Base-by-base conservation (phyloP, 345 rosid species). In the Syzygium jambos region DNA sequence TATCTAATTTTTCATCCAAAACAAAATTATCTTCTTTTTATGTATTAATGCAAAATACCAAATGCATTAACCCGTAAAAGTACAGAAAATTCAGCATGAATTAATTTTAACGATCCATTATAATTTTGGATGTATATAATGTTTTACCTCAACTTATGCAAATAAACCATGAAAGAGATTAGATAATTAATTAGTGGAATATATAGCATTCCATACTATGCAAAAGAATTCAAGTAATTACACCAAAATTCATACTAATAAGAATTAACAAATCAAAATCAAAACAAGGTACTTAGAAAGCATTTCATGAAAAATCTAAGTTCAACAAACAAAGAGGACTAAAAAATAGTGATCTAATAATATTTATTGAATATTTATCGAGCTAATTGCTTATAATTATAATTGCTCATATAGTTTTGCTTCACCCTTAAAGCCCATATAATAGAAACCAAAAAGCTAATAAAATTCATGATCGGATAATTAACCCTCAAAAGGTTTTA, bases 1-100 rank as follows among this genome's bases (percentile, higher is more conserved):
- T 34, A 38, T 73, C 23, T 34, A 73, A 34, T 4, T 9, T 34
- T 30, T 30, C 80, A 73, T 73, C 80, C 80, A 34, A 17, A 73
- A 73, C 13, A 34, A 2, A 9, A 73, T 5, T 9, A 9, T 38
- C 80, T 19, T 73, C 80, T 19, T 1, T 68, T 16, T 21, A 9
- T 30, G 10, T 17, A 17, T 68, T 68, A 34, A 11, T 30, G 78
- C 43, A 68, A 68, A 30, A 30, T 30, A 7, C 23, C 43, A 16
- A 38, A 0, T 68, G 8, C 7, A 68, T 68, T 0, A 0, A 68
- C 2, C 1, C 13, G 1, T 30, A 68, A 68, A 34, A 34, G 1
- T 30, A 68, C 10, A 68, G 3, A 65, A 68, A 30, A 16, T 68
- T 68, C 78, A 68, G 0, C 0, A 16, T 16, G 23, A 65, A 29